Base-by-base conservation (phyloP, 1,284 basidiomycete genomes). In the Sporisorium scitamineum region DNA sequence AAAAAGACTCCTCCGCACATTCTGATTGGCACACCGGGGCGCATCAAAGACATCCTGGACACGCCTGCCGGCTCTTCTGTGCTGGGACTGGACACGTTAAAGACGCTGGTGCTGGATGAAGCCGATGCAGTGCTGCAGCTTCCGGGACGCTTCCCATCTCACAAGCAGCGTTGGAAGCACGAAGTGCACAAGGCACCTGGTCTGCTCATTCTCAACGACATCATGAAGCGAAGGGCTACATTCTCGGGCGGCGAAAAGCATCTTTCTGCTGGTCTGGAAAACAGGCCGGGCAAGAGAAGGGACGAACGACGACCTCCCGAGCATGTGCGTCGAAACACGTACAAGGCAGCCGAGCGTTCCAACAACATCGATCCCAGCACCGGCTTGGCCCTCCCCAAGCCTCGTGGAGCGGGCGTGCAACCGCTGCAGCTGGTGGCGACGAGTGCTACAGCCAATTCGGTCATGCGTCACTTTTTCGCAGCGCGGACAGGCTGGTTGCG, bases 401-500 rank as follows among this genome's bases (percentile, higher is more conserved):
- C 60, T 37, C 77, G 77, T 10, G 24, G 22, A 13, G 31, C 59
- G 0, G 77, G 72, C n/a, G 61, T 57, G 6, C 58, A 69, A 31
- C 81, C 82, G 20, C 48, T 85, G 37, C 84, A 85, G 65, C 70
- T 85, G 6, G 72, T 85, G 0, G 65, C 73, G 24, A 73, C 76
- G 27, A 82, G 80, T 31, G 84, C 84, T 1, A 85, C 81, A 8
- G 83, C 84, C 32, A 84, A 84, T 52, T 77, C 82, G 18, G 83
- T 85, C 10, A 62, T 85, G 62, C 78, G 84, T 29, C 79, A 85
- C 61, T 85, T 84, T 50, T 69, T 85, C 34, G 81, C 78, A 29
- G 81, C 81, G 6, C 72, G 81, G 7, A 85, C 84, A 1, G 84
- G 84, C 26, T 85, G 84, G 84, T 58, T 84, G 44, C 73, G 83